These are phyloP conservation scores for Sanghuangporus sanghuang DNA, from an alignment of 1,284 basidiomycete genomes.

Conservation along the genomic window DNA sequence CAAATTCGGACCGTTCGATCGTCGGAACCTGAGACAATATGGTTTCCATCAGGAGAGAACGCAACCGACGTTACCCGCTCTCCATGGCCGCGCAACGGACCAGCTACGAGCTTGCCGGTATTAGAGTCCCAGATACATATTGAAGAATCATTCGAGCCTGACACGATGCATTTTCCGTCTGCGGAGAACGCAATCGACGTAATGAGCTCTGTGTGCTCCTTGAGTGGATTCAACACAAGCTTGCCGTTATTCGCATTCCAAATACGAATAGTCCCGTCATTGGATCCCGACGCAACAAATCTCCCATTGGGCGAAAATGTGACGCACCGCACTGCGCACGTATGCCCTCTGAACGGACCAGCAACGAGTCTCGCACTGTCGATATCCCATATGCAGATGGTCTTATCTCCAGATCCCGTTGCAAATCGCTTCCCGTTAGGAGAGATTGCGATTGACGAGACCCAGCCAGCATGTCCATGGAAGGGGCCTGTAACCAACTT, in stretches of 20 bases:
- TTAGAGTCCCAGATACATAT: not conserved
- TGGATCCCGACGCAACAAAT: not conserved
- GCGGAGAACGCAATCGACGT: not conserved
- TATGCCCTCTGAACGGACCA: not conserved
- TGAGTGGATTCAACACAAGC: not conserved
- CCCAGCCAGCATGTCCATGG: not conserved
- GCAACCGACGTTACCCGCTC: not conserved
- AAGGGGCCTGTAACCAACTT: not conserved
- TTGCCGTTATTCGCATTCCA: not conserved
- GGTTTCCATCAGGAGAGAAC: not conserved
- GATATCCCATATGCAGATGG: not conserved
- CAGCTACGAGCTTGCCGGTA: not conserved
- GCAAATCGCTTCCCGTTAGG: not conserved
- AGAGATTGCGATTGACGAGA: not conserved
- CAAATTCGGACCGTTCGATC: not conserved
- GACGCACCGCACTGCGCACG: not conserved
- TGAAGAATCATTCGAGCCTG: not conserved
- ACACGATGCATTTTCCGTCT: not conserved
- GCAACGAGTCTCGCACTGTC: not conserved
- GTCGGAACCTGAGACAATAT: not conserved
- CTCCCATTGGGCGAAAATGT: constrained; percentile 5
- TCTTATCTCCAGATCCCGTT: not conserved
- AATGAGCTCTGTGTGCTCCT: not conserved
- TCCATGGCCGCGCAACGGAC: not conserved
- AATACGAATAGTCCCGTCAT: not conserved